Conservation (phyloP, 257 asterid species). For the Solanum neorickii region DNA sequence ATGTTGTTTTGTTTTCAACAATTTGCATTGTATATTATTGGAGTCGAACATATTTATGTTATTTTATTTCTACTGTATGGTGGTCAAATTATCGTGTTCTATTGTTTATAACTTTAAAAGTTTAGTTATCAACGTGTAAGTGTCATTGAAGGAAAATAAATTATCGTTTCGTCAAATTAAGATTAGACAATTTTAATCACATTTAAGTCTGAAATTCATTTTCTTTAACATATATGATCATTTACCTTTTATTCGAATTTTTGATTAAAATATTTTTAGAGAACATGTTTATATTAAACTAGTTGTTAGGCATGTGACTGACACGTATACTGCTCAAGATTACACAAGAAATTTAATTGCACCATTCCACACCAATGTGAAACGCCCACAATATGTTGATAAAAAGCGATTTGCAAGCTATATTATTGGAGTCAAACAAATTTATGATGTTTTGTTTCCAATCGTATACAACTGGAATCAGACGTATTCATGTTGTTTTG, state of each 20-base stretch:
- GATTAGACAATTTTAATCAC: too few species aligned
- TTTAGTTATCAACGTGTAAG: not conserved
- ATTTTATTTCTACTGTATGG: not conserved
- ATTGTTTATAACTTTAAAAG: not conserved
- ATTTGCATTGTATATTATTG: not conserved
- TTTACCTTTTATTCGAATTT: not conserved
- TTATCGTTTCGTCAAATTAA: not conserved
- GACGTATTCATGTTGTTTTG: not conserved
- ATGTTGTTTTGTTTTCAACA: not conserved
- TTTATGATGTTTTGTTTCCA: too few species aligned
- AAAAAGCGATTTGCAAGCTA: not conserved
- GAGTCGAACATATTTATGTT: not conserved
- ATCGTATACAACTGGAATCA: not conserved
- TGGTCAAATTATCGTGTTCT: not conserved
- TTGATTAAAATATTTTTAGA: too few species aligned
- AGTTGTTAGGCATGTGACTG: not conserved
- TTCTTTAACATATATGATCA: not conserved
- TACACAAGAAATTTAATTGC: not conserved
- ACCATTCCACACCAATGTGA: not conserved
- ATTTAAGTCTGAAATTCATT: not conserved
- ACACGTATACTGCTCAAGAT: not conserved
- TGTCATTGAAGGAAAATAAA: not conserved
- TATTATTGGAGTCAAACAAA: too few species aligned
- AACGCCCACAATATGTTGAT: not conserved
- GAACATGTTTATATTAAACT: not conserved